Base-by-base conservation (phyloP, 2,329 filamentous ascomycete species). In the Claviceps sp. region DNA sequence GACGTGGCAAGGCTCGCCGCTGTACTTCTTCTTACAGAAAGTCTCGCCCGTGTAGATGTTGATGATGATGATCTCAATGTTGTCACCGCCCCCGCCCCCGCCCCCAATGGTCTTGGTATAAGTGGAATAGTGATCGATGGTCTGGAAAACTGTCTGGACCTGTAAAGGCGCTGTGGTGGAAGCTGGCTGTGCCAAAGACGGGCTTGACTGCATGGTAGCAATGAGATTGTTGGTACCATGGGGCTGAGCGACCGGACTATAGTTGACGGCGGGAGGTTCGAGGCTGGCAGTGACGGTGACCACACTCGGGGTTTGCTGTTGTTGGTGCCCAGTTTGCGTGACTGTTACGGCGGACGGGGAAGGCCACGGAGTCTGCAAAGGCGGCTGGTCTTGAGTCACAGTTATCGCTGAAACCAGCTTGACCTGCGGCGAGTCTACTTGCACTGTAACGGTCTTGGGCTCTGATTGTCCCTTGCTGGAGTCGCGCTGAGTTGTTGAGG, bases 31-130 rank as follows among this genome's bases (percentile, higher is more conserved):
- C 53, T 50, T 57, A 58, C 64, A 66, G 8, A 53, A 58, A 5
- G 56, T 58, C 49, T 63, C 56, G 34, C 65, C 64, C 7, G 61
- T 65, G 52, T 57, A 56, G 38, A 60, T 60, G 51, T 67, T 59
- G 47, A 64, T 61, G 43, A 65, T 57, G 53, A 60, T 61, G 43
- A 65, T 58, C 42, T 67, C 60, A 26, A 67, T 60, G 17, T 64
- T 62, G 50, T 62, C 50, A 14, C 54, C 57, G 2, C 54, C 54
- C 8, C 56, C 57, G 2, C 54, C 54, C 8, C 56, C 58, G 16
- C 56, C 56, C 29, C 40, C 50, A 7, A 60, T 57, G 8, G 59
- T 61, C 29, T 59, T 54, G 16, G 59, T 59, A 14, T 61, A 49
- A 2, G 62, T 63, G 26, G 45, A 53, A 49, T 57, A 60, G 26